These are phyloP conservation scores for Metschnikowia koreensis DNA, from an alignment of 805 yeast genomes.

Conservation along the genomic window DNA sequence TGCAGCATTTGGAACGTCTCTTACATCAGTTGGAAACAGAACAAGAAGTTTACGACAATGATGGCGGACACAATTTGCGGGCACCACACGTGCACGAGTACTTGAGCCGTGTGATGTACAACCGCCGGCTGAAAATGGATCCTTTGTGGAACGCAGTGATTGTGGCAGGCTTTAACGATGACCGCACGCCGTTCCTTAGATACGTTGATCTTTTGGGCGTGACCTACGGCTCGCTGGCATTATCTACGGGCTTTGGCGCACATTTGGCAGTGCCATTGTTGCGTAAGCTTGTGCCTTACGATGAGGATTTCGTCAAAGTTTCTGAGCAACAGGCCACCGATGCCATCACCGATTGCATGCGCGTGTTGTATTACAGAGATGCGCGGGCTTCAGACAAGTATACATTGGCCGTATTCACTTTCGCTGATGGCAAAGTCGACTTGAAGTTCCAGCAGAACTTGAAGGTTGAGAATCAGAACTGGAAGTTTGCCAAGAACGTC, in stretches of 20 bases:
- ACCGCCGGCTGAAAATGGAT: conserved; percentile 87
- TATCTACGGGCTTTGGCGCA: conserved; percentile 96
- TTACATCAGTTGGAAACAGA: conserved; percentile 72
- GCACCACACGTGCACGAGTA: conserved; percentile 91
- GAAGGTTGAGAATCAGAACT: conserved; percentile 71
- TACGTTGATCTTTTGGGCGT: conserved; percentile 93
- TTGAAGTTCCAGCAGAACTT: conserved; percentile 64
- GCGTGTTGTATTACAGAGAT: conserved; percentile 91
- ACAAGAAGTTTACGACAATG: conserved; percentile 78
- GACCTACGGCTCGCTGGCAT: conserved; percentile 78
- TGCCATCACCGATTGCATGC: conserved; percentile 84
- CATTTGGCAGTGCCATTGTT: conserved; percentile 90
- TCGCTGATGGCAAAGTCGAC: conserved; percentile 41
- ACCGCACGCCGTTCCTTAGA: conserved; percentile 63
- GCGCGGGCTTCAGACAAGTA: conserved; percentile 90
- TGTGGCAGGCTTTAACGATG: conserved; percentile 84
- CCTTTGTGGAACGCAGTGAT: conserved; percentile 94
- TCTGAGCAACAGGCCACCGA: conserved; percentile 72
- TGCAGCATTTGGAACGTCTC: conserved; percentile 75
- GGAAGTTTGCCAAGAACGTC: conserved; percentile 88
- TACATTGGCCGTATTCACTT: conserved; percentile 70
- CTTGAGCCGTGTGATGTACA: conserved; percentile 77
- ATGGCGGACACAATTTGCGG: conserved; percentile 53
- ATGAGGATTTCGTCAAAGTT: conserved; percentile 68
- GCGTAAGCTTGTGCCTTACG: conserved; percentile 78